Percentiles rank a stretch among this genome's conserved stretches.
Conservation (phyloP, 768 basidiomycete species). For the Tulasnella calospora region DNA sequence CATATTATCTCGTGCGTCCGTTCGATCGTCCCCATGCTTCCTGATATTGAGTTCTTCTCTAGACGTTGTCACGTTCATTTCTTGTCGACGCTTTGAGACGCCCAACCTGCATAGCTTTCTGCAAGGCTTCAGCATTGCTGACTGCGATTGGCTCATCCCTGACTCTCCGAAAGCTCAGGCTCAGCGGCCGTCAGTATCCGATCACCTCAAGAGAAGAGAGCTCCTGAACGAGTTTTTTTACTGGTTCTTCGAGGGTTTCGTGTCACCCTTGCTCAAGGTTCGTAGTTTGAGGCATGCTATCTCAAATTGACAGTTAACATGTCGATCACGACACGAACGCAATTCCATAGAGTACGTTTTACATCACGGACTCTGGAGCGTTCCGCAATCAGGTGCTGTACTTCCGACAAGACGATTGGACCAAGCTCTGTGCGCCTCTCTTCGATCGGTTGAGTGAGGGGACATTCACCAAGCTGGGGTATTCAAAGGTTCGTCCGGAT, state of each 20-base stretch:
- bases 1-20: slow-evolving; percentile 51
- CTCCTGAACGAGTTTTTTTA: slow-evolving; percentile 83
- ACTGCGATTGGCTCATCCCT: slow-evolving; percentile 67
- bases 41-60: neutral
- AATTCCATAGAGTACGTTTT: slow-evolving; percentile 72
- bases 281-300: neutral
- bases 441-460: slow-evolving; percentile 63
- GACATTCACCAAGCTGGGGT: slow-evolving; percentile 60
- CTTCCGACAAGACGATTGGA: slow-evolving; percentile 94
- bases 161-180: neutral
- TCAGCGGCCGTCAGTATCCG: slow-evolving; percentile 50
- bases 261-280: slow-evolving; percentile 74
- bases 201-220: slow-evolving; percentile 71
- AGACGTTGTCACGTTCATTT: slow-evolving; percentile 75
- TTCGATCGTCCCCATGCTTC: neutral
- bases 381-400: slow-evolving; percentile 80
- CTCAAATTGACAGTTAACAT: neutral
- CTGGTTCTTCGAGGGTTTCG: slow-evolving; percentile 89
- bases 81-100: slow-evolving; percentile 74
- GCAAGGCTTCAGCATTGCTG: slow-evolving; percentile 67
- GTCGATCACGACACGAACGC: neutral
- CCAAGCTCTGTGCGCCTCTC: slow-evolving; percentile 72
- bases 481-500: slow-evolving; percentile 47
- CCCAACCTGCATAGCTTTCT: slow-evolving; percentile 68
- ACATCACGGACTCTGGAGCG: slow-evolving; percentile 85